phyloP scores from a whole-genome alignment of 805 yeast genomes.

The Sugiyamaella lignohabitans region DNA sequence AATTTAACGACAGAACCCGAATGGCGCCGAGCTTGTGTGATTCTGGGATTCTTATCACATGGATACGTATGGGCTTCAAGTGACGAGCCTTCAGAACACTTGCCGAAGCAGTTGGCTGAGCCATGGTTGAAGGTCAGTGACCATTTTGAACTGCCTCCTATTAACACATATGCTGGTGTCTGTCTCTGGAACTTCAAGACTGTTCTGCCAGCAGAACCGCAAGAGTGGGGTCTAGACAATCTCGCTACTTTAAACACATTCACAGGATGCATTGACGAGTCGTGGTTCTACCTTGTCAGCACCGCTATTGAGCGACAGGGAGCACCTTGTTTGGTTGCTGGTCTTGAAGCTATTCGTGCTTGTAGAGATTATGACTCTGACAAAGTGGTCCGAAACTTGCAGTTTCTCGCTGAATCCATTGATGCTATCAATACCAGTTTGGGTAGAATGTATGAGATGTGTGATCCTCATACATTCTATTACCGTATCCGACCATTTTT shows the following conservation, averaged over 20 bases:
- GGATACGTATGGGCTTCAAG: constrained; percentile 78
- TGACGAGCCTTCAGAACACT: constrained; percentile 46
- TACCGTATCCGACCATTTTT: constrained; percentile 79
- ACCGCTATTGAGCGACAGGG: constrained; percentile 82
- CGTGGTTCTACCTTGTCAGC: constrained; percentile 88
- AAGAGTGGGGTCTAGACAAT: constrained; percentile 52
- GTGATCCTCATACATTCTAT: constrained; percentile 90
- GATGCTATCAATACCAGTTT: constrained; percentile 67
- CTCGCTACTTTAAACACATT: constrained; percentile 76
- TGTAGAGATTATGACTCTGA: constrained; percentile 43
- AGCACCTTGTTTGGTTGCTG: constrained; percentile 59
- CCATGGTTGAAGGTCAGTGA: constrained; percentile 62
- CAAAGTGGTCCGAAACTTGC: constrained; percentile 43
- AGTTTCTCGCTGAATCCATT: constrained; percentile 64
- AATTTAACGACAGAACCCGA: constrained; percentile 43
- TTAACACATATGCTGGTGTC: constrained; percentile 81
- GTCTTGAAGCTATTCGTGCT: constrained; percentile 57
- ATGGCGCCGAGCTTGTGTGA: constrained; percentile 71
- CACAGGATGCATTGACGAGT: constrained; percentile 86
- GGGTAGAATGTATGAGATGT: constrained; percentile 83
- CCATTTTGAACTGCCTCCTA: constrained; percentile 67
- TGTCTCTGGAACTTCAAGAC: constrained; percentile 83
- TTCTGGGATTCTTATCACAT: constrained; percentile 74
- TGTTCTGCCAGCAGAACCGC: constrained; percentile 43
- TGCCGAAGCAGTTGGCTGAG: constrained; percentile 63